phyloP scores from a whole-genome alignment of 192 early-diverging fungal species.

The Rhizophagus prolifer region DNA sequence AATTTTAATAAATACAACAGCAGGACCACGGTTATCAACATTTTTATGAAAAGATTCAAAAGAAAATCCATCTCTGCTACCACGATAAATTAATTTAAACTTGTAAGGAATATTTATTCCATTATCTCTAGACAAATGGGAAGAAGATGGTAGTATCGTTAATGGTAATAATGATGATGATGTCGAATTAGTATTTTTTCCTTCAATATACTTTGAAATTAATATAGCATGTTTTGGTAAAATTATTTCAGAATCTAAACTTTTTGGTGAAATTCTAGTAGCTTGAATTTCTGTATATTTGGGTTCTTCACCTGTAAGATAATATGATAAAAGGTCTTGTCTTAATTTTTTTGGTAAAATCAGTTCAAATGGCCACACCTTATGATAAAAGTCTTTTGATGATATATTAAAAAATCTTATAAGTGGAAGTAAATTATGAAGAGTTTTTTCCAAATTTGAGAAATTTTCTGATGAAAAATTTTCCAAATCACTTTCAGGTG shows the following conservation, averaged over 20 bases:
- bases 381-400: conserved; percentile 22
- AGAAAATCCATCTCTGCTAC: conserved; percentile 14
- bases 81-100: conserved; percentile 6
- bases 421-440: not conserved
- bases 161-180: not conserved
- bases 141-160: not conserved
- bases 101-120: not conserved
- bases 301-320: not conserved
- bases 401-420: conserved; percentile 3
- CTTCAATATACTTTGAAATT: conserved; percentile 2
- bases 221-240: conserved; percentile 8
- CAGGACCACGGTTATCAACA: not conserved
- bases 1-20: conserved; percentile 4
- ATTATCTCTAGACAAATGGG: not conserved
- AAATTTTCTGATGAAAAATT: not conserved
- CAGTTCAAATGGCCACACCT: conserved; percentile 14
- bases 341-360: not conserved
- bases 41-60: conserved; percentile 18
- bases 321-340: not conserved
- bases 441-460: not conserved
- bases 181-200: not conserved
- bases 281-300: not conserved
- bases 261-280: not conserved
- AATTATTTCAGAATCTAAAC: conserved; percentile 10
- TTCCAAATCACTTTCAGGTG: not conserved